These are phyloP conservation scores for Xenoacremonium recifei DNA, from an alignment of 2,329 filamentous ascomycete species.

Conservation along the genomic window DNA sequence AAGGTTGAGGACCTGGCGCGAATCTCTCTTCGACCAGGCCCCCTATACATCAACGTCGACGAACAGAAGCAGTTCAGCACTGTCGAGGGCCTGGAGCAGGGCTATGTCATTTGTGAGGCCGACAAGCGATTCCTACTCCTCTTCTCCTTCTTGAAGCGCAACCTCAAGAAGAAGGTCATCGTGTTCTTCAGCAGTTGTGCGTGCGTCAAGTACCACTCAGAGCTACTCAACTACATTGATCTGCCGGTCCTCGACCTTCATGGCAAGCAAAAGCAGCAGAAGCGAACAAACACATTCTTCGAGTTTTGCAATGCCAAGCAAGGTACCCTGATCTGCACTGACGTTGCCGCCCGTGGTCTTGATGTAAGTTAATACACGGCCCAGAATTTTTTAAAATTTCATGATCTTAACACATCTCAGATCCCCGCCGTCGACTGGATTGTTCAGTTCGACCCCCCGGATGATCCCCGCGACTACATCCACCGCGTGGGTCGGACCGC, in stretches of 20 bases:
- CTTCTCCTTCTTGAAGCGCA: constrained; percentile 88
- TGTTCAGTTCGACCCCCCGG: constrained; percentile 91
- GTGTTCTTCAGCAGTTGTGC: constrained; percentile 94
- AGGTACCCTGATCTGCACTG: constrained; percentile 91
- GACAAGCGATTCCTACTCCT: constrained; percentile 92
- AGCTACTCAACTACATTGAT: constrained; percentile 97
- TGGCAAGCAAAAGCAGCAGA: constrained; percentile 98
- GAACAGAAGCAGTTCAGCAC: constrained; percentile 86
- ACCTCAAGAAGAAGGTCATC: constrained; percentile 94
- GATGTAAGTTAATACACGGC: constrained; percentile 57
- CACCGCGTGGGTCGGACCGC: constrained; percentile 96
- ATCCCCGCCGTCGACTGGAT: constrained; percentile 97
- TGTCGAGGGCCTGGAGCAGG: constrained; percentile 91
- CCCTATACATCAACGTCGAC: constrained; percentile 96
- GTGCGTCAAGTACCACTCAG: constrained; percentile 92
- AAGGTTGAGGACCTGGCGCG: constrained; percentile 96
- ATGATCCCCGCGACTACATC: constrained; percentile 88
- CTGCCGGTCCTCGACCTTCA: constrained; percentile 83
- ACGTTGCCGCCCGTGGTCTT: constrained; percentile 90
- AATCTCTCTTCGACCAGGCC: constrained; percentile 87
- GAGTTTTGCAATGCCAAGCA: constrained; percentile 78
- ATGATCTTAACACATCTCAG: constrained; percentile 32
- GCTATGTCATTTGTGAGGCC: constrained; percentile 89
- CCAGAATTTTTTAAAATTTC: too few relatives aligned
- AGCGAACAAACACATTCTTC: constrained; percentile 98